Conservation (phyloP, 2,329 filamentous ascomycete species). For the Paracoccidioides brasiliensis region DNA sequence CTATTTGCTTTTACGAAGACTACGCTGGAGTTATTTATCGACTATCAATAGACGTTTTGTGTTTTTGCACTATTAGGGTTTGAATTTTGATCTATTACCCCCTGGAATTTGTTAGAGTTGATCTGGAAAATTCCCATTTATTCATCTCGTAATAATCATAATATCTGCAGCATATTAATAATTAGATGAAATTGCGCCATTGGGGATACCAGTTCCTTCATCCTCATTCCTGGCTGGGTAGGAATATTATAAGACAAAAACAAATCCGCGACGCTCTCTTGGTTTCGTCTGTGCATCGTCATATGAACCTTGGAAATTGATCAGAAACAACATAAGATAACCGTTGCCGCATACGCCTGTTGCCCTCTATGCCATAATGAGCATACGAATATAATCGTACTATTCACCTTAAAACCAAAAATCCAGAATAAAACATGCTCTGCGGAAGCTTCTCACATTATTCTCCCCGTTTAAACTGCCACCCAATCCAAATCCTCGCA, state of each 20-base stretch:
- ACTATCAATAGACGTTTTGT: not conserved
- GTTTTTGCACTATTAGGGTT: not conserved
- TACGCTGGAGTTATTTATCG: not conserved
- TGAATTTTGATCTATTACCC: not conserved
- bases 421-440: not conserved
- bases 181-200: not conserved
- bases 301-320: too few relatives aligned
- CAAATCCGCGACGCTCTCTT: too few relatives aligned
- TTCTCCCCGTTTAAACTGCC: slow-evolving; percentile 5
- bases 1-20: not conserved
- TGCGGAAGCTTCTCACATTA: not conserved
- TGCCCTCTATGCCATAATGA: not conserved
- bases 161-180: not conserved
- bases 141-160: not conserved
- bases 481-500: slow-evolving; percentile 10
- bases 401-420: not conserved
- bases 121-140: not conserved
- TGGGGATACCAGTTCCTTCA: too few relatives aligned
- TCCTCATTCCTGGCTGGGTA: too few relatives aligned
- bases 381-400: not conserved
- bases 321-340: too few relatives aligned
- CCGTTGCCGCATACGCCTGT: too few relatives aligned
- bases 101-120: not conserved
- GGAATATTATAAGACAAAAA: too few relatives aligned
- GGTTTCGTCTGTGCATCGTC: too few relatives aligned